Evolutionary conservation across 179 eudicot species (phyloP), one percentile per base, ranked within the genome.

Genomic region (Actinidia arguta): DNA sequence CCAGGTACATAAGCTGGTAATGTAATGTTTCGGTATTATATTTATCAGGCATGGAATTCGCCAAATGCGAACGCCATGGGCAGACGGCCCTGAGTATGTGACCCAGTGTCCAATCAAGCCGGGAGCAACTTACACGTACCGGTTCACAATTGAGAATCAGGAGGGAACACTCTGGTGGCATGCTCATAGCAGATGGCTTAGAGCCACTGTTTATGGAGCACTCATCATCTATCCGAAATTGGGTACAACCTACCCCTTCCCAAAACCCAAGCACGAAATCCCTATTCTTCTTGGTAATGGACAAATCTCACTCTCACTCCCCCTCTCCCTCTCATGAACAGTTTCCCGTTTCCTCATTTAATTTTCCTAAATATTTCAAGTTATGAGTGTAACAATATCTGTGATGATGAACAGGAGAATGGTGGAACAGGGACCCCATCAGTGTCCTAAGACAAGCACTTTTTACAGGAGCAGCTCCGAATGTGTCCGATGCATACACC

Each of bases 161-260:
- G 99, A 94, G 79, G 99, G 99, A 10, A 95, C 99, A n/a, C 82
- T 95, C 48, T 95, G 99, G 99, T 95, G 99, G 98, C 98, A 95
- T 73, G 99, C 98, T 76, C 99, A 95, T 71, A 89, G 92, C 87
- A 87, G 90, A 84, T 95, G 97, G 97, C 94, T 95, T 12, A 87
- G 99, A 81, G 99, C 99, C 9, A 94, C 98, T 0, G 94, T 95
- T 46, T 93, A 92, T 61, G 99, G 99, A 47, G 98, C 95, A 52
- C 85, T 95, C 6, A 72, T 95, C 36, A 90, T 95, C 78, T 87
- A 83, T 16, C 98, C 99, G 16, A 92, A 87, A 75, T 47, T 80
- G 78, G 94, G 95, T 36, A 70, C 88, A 9, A 64, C 91, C 0
- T 92, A 88, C 75, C 97, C 99, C 0, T 94, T 94, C 80, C 86